phyloP scores from a whole-genome alignment of 1,139 yeast genomes.

The Scheffersomyces illinoinensis region DNA sequence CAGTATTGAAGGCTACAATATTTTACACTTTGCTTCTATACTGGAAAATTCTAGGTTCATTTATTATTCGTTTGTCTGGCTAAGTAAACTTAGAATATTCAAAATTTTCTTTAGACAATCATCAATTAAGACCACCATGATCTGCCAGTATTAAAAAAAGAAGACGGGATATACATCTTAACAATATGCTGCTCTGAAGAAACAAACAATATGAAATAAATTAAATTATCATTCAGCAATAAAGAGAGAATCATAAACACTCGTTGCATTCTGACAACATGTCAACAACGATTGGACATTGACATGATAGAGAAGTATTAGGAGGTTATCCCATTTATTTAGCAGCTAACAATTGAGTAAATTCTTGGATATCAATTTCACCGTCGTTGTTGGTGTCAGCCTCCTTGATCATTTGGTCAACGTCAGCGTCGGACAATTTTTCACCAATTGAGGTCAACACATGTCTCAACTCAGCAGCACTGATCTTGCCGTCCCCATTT shows the following conservation, averaged over 20 bases:
- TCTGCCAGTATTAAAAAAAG: neutral
- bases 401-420: conserved; percentile 93
- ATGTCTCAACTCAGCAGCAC: conserved; percentile 94
- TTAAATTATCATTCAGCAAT: neutral
- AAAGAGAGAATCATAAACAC: neutral
- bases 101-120: neutral
- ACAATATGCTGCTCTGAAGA: neutral
- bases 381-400: conserved; percentile 97
- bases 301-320: neutral
- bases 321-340: conserved; percentile 23
- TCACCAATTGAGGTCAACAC: conserved; percentile 57
- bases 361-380: conserved; percentile 93
- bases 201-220: neutral
- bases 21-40: neutral
- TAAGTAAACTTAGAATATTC: neutral
- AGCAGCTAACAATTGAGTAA: conserved; percentile 72
- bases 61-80: neutral
- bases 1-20: neutral
- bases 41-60: neutral
- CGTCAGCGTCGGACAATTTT: conserved; percentile 92
- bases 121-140: neutral
- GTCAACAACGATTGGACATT: neutral
- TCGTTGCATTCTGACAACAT: neutral
- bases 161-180: neutral
- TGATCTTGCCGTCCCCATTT: conserved; percentile 95